Evolutionary conservation across 768 basidiomycete genomes (phyloP), one percentile per base, ranked within the genome.

Genomic region (Panus rudis): DNA sequence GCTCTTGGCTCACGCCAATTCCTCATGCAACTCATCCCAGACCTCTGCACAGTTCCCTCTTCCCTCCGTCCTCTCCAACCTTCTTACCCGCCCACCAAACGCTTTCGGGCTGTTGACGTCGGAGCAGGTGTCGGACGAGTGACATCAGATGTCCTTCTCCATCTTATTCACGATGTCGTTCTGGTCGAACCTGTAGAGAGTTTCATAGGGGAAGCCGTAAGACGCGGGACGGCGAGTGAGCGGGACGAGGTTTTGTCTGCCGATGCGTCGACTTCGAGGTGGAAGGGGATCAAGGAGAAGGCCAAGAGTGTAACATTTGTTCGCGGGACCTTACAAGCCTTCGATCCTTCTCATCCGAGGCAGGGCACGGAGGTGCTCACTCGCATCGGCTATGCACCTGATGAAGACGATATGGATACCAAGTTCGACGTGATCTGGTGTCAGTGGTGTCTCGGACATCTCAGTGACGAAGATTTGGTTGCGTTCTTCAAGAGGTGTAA

Each of bases 71-170:
- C 72, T 2, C 68, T 79, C 25, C 49, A 56, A 41, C 44, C 48
- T 37, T 28, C 38, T 42, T 37, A 31, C 50, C 41, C 31, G 39
- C 52, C 54, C 12, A n/a, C 58, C 10, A 67, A 71, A 19, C 69
- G 78, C 35, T 77, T 70, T 21, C 78, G 89, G 34, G 92, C 87
- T 0, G 73, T 99, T 17, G 94, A 99, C 56, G 90, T 92, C 45
- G 94, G 87, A 13, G 92, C 92, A 5, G 94, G 94, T 10, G 83
- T 99, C 37, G 94, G 94, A 10, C 81, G 94, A 41, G 92, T 96
- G 21, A 94, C 92, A 0, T 70, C 78, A 2, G 80, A 87, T 51
- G 89, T 92, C 11, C 78, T 99, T 25, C 76, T 97, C n/a, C 85
- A 84, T 54, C 81, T 97, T 41, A 76, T 92, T 49, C 75, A 81